Evolutionary conservation across 2,329 filamentous ascomycete species (phyloP).

Genomic region (Diaporthe australafricana): DNA sequence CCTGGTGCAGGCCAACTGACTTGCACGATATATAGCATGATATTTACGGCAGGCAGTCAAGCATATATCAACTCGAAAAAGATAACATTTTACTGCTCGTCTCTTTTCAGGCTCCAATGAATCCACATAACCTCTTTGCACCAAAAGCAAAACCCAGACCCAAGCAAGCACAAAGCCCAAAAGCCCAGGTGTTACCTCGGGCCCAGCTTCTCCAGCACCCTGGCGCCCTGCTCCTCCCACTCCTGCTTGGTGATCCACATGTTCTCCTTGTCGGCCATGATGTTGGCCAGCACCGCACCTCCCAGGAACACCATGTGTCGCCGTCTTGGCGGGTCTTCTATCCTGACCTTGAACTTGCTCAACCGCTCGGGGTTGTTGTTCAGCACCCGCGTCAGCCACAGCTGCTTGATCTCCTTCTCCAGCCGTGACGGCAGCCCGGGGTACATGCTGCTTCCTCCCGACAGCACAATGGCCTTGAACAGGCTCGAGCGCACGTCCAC

Average conservation of each 20-base stretch:
- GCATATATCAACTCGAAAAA: neutral
- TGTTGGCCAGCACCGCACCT: conserved; percentile 95
- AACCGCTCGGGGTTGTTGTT: conserved; percentile 92
- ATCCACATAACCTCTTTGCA: conserved; percentile 10
- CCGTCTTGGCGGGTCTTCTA: conserved; percentile 95
- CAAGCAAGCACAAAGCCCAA: no score
- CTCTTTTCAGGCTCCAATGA: conserved; percentile 1
- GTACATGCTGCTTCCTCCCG: conserved; percentile 98
- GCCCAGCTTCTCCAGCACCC: conserved; percentile 91
- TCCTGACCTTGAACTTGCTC: conserved; percentile 99
- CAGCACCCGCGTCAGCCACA: conserved; percentile 94
- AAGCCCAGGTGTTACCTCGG: conserved; percentile 70
- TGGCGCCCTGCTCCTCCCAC: conserved; percentile 92
- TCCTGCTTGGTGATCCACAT: conserved; percentile 99
- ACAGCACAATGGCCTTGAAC: conserved; percentile 97
- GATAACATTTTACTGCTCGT: conserved; percentile 18
- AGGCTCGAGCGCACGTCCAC: conserved; percentile 94
- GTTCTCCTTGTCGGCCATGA: conserved; percentile 98
- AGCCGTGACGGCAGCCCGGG: conserved; percentile 92
- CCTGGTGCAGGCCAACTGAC: neutral
- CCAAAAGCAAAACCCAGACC: conserved; percentile 36
- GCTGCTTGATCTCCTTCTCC: conserved; percentile 98
- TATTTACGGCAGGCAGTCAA: neutral
- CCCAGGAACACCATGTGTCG: conserved; percentile 99
- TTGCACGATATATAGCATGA: neutral